Evolutionary conservation across 192 early-diverging fungal genomes (phyloP).

Genomic region (Geranomyces michiganensis): DNA sequence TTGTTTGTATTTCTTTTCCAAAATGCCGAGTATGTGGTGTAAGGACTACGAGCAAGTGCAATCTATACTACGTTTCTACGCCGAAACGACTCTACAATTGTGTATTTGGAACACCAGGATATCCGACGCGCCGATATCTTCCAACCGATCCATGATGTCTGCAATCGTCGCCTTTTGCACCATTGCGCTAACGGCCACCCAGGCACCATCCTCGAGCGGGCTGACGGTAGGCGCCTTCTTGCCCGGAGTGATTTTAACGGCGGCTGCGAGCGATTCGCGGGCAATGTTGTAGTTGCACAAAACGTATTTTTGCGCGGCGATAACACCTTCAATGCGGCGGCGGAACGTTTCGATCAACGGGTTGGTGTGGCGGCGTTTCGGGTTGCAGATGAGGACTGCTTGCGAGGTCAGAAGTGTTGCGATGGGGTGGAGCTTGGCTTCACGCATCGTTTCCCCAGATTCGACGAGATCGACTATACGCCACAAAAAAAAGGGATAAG

Average conservation of each 20-base stretch:
- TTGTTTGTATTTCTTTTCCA: no score
- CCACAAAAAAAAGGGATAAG: no score
- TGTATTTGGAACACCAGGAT: slow-evolving; percentile 71
- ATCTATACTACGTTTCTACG: no score
- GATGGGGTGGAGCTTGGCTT: slow-evolving; percentile 92
- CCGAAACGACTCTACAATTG: slow-evolving; percentile 33
- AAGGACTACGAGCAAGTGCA: no score
- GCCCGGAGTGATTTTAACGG: slow-evolving; percentile 83
- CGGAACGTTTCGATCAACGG: slow-evolving; percentile 80
- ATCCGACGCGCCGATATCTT: slow-evolving; percentile 85
- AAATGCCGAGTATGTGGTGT: no score
- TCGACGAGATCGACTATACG: slow-evolving; percentile 68
- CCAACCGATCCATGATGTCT: slow-evolving; percentile 89
- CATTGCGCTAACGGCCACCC: slow-evolving; percentile 94
- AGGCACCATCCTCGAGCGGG: slow-evolving; percentile 78
- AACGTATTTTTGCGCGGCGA: slow-evolving; percentile 86
- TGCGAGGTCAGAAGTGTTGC: slow-evolving; percentile 80
- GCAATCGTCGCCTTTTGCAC: slow-evolving; percentile 75
- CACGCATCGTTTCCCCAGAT: slow-evolving; percentile 99
- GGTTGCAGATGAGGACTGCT: slow-evolving; percentile 87
- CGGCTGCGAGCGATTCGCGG: slow-evolving; percentile 62
- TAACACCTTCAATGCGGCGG: slow-evolving; percentile 86
- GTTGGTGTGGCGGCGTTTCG: slow-evolving; percentile 65
- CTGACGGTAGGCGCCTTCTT: slow-evolving; percentile 91
- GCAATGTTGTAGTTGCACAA: slow-evolving; percentile 91